These are phyloP conservation scores for Phytopythium montanum DNA, from an alignment of 352 stramenopile genomes.

Conservation along the genomic window DNA sequence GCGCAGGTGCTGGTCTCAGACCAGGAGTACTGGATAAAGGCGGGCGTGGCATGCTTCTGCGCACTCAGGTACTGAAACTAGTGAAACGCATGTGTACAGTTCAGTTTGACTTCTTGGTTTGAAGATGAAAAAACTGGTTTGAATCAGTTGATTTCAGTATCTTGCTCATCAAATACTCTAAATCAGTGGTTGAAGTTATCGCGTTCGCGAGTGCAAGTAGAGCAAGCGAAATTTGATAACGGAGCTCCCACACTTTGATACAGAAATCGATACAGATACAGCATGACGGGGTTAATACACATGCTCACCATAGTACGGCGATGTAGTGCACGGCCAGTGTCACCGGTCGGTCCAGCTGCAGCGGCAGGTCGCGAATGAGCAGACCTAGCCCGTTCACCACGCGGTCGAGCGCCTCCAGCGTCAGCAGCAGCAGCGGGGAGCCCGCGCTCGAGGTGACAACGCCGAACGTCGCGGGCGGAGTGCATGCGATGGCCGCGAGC, in stretches of 20 bases:
- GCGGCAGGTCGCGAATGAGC: conserved; percentile 62
- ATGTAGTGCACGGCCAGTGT: conserved; percentile 9
- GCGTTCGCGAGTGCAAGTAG: not conserved
- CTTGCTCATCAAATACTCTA: not conserved
- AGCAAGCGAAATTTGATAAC: not conserved
- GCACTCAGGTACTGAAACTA: conserved; percentile 89
- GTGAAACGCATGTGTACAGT: not conserved
- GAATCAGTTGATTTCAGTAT: not conserved
- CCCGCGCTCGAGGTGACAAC: conserved; percentile 23
- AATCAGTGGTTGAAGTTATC: conserved; percentile 5
- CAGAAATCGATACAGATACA: not conserved
- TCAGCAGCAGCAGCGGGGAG: conserved; percentile 30
- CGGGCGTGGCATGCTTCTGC: conserved; percentile 92
- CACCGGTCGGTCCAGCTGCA: conserved; percentile 32
- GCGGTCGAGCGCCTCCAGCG: conserved; percentile 45
- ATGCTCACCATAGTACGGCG: conserved; percentile 7
- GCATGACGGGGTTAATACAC: not conserved
- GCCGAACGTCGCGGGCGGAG: conserved; percentile 36
- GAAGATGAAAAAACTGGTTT: no score
- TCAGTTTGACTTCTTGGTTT: not conserved
- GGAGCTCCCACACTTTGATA: not conserved
- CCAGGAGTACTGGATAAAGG: conserved; percentile 95
- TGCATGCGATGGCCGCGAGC: conserved; percentile 56
- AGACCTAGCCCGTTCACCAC: conserved; percentile 59
- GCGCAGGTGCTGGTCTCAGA: conserved; percentile 88